Evolutionary conservation across 83 land plant genomes (phyloP), one percentile per base, ranked within the genome.

Genomic region (Thuja plicata): DNA sequence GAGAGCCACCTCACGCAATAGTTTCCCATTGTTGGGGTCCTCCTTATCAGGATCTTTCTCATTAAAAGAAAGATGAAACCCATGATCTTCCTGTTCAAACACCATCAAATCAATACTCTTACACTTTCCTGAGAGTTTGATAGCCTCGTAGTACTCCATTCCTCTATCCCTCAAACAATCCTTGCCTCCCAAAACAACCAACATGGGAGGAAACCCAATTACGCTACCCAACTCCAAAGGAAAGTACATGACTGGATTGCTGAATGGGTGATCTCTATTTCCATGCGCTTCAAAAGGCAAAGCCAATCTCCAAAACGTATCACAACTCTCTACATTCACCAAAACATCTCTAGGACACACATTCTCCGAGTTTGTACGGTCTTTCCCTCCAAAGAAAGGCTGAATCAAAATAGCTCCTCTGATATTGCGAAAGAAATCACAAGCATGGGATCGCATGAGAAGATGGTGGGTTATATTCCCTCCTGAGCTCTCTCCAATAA

Each of bases 391-490:
- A 41, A 80, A 41, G 30, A 80, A 80, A 41, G 48, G 50, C 7
- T 40, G 24, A 2, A 80, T 21, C 0, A 40, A 21, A 17, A 80
- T 41, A 0, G 10, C 10, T 19, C 48, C 84, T 16, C 46, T 80
- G 9, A 80, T 80, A 76, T 76, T 32, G 17, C 1, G 1, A 66
- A 66, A 27, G 30, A 24, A 27, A 27, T 76, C 79, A 12, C 38
- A 11, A 76, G 17, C 35, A 10, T 5, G 15, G 38, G 1, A 0
- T 37, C 38, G 27, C 88, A 87, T 73, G 40, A 81, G 84, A 8
- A 91, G 85, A 87, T 89, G 92, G 34, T 91, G 88, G 2, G 48
- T 86, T 19, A 91, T 91, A 41, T 89, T 91, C 37, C 87, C 91
- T 16, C 92, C 92, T 11, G 91, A 88, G 50, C 43, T 3, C 43